A percentile compares a stretch with the other conserved stretches of the same genome.
Evolutionary conservation across 768 basidiomycete species (phyloP).

Genomic region (Suillus discolor): DNA sequence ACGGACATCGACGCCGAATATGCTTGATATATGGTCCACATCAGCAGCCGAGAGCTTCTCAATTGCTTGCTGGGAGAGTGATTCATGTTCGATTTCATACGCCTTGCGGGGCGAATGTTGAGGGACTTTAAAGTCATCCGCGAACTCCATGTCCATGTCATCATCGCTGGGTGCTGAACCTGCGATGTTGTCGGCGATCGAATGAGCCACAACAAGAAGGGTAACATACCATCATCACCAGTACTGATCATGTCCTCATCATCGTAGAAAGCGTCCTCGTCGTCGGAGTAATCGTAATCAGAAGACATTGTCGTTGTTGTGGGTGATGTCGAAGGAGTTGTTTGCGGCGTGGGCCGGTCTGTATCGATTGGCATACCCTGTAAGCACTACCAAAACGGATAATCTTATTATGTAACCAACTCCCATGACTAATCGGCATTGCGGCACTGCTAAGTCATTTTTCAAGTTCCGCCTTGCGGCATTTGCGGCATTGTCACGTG

Average conservation of each 20-base stretch:
- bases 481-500: background rate
- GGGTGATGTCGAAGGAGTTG: constrained; percentile 19
- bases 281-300: constrained; percentile 73
- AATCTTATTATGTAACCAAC: background rate
- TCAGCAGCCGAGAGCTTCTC: constrained; percentile 78
- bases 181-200: constrained; percentile 23
- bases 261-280: constrained; percentile 65
- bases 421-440: background rate
- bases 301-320: constrained; percentile 48
- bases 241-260: constrained; percentile 67
- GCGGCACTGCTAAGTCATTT: background rate
- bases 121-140: constrained; percentile 63
- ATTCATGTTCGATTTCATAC: constrained; percentile 86
- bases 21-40: constrained; percentile 83
- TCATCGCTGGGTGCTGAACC: constrained; percentile 51
- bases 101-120: constrained; percentile 61
- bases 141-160: constrained; percentile 73
- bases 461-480: background rate
- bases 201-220: constrained; percentile 19
- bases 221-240: constrained; percentile 55
- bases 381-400: constrained; percentile 7
- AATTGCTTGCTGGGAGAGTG: constrained; percentile 71
- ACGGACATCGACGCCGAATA: constrained; percentile 89
- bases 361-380: constrained; percentile 6
- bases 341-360: constrained; percentile 3